These are phyloP conservation scores for Corylus avellana DNA, from an alignment of 306 rosid genomes.

Conservation along the genomic window DNA sequence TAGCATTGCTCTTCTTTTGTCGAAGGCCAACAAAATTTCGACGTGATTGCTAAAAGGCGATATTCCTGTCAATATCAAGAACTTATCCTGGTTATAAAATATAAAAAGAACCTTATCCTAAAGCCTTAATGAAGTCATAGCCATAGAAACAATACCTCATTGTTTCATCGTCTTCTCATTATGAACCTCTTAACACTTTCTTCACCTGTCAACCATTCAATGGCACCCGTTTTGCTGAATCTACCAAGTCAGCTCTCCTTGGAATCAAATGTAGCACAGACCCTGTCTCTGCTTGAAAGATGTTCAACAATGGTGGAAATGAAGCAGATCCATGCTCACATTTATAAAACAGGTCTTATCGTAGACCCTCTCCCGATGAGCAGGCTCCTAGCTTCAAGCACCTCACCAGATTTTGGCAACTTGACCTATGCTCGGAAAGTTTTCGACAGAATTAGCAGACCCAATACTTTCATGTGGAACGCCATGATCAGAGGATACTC, in stretches of 20 bases:
- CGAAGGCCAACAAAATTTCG: too few relatives aligned
- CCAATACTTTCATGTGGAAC: conserved; percentile 65
- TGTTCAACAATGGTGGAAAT: conserved; percentile 61
- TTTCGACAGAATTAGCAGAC: conserved; percentile 51
- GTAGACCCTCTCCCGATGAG: conserved; percentile 28
- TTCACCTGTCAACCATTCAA: neutral
- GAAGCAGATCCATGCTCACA: conserved; percentile 63
- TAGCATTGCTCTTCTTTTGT: too few relatives aligned
- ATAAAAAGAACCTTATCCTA: conserved; percentile 28
- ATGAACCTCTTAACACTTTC: neutral
- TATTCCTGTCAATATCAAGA: conserved; percentile 23
- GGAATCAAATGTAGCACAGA: conserved; percentile 33
- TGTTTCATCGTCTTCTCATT: conserved; percentile 2
- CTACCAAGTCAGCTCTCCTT: conserved; percentile 18
- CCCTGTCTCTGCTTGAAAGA: conserved; percentile 48
- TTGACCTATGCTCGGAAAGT: conserved; percentile 48
- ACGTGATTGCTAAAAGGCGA: neutral
- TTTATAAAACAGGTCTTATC: conserved; percentile 46
- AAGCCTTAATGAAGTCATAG: conserved; percentile 23
- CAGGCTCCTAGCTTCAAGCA: conserved; percentile 47
- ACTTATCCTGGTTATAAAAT: neutral
- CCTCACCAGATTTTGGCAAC: conserved; percentile 44
- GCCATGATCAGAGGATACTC: conserved; percentile 61
- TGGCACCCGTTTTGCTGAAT: conserved; percentile 30
- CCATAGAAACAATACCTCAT: conserved; percentile 25